Conservation (phyloP, 345 rosid species). For the Eutrema yunnanense region DNA sequence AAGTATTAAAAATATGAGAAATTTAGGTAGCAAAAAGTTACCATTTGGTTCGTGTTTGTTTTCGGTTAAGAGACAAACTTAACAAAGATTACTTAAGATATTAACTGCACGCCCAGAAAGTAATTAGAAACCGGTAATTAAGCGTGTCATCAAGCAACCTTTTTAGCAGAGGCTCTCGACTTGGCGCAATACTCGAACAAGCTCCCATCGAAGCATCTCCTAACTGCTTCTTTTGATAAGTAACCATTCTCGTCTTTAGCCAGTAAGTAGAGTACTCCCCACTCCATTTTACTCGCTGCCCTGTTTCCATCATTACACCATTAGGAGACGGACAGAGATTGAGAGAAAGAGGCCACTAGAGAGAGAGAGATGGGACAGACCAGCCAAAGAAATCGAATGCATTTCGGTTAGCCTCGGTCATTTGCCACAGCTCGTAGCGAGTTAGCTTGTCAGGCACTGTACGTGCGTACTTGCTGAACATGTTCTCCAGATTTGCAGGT, state of each 20-base stretch:
- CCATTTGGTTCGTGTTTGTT: not conserved
- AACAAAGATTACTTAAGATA: conserved; percentile 6
- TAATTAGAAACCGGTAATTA: not conserved
- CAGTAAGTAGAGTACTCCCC: conserved; percentile 45
- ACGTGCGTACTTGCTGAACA: conserved; percentile 59
- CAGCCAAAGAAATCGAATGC: conserved; percentile 53
- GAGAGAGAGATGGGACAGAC: conserved; percentile 11
- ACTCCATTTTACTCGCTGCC: conserved; percentile 46
- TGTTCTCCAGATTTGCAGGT: conserved; percentile 52
- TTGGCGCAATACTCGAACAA: conserved; percentile 57
- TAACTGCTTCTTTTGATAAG: conserved; percentile 54
- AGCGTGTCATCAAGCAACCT: conserved; percentile 17
- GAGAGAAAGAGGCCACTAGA: not conserved
- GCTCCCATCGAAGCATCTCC: conserved; percentile 63
- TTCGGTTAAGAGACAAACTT: not conserved
- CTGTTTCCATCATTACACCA: conserved; percentile 22
- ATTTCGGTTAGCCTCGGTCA: conserved; percentile 48
- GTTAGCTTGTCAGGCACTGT: conserved; percentile 52
- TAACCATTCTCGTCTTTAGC: conserved; percentile 56
- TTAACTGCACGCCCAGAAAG: not conserved
- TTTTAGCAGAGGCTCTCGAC: conserved; percentile 18
- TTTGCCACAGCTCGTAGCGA: conserved; percentile 44
- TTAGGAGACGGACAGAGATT: not conserved
- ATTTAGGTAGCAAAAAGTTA: not conserved
- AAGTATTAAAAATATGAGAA: not conserved